Conservation (phyloP, 192 early-diverging fungal genomes). For the Entomortierella parvispora region DNA sequence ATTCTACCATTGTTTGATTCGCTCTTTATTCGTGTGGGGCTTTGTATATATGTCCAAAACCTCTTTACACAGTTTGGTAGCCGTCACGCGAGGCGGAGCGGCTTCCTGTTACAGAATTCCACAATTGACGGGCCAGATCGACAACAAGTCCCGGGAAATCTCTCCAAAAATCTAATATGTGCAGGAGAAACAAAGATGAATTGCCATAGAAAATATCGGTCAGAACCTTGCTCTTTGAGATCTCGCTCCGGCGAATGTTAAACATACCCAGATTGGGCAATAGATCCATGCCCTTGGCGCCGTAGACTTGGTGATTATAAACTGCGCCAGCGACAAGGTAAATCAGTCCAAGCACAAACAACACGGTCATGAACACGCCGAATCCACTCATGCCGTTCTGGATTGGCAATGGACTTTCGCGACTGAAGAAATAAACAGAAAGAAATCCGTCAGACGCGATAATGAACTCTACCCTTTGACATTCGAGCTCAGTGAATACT, state of each 20-base stretch:
- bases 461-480: not conserved
- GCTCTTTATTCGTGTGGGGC: not conserved
- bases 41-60: no score
- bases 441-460: not conserved
- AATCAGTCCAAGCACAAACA: slow-evolving; percentile 18
- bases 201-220: not conserved
- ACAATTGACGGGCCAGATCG: slow-evolving; percentile 40
- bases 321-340: slow-evolving; percentile 30
- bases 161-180: slow-evolving; percentile 44
- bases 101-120: slow-evolving; percentile 44
- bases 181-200: not conserved
- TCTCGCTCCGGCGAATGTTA: not conserved
- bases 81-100: slow-evolving; percentile 7
- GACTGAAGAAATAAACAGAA: not conserved
- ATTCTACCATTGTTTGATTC: no score
- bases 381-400: slow-evolving; percentile 41
- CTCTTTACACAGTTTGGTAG: slow-evolving; percentile 40
- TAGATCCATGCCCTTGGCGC: slow-evolving; percentile 34
- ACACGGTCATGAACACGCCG: slow-evolving; percentile 27
- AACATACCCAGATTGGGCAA: slow-evolving; percentile 36
- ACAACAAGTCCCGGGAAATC: slow-evolving; percentile 41
- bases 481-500: not conserved
- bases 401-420: slow-evolving; percentile 2
- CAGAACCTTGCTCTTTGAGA: not conserved
- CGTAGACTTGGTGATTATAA: slow-evolving; percentile 43